Percentiles rank a stretch among this genome's conserved stretches.
Evolutionary conservation across 768 basidiomycete genomes (phyloP).

Genomic region (Fomitopsis pulvina): DNA sequence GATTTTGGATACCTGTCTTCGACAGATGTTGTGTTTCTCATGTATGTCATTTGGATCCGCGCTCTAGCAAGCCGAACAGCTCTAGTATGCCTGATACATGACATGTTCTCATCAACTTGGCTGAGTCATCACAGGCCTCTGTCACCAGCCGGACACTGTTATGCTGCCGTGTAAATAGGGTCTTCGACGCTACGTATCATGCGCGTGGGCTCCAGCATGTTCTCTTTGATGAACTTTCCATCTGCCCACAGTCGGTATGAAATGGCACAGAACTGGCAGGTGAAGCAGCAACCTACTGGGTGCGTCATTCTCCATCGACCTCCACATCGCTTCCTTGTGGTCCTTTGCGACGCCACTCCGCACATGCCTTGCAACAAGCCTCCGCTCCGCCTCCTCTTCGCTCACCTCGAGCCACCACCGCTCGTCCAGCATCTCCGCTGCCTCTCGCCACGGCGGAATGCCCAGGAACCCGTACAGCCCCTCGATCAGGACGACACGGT

Average conservation of each 20-base stretch:
- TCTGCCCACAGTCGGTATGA: constrained; percentile 25
- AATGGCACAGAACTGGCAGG: not conserved
- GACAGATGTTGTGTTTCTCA: not conserved
- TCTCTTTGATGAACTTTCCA: constrained; percentile 34
- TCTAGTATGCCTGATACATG: too few species aligned
- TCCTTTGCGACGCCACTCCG: constrained; percentile 66
- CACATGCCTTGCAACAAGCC: constrained; percentile 72
- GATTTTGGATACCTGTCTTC: not conserved
- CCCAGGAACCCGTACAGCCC: constrained; percentile 82
- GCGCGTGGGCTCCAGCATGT: constrained; percentile 34
- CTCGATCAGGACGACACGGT: constrained; percentile 82
- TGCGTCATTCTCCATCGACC: constrained; percentile 58
- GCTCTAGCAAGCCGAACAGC: too few species aligned
- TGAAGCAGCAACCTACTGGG: constrained; percentile 12
- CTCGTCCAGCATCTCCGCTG: constrained; percentile 63
- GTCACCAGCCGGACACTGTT: not conserved
- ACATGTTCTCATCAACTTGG: too few species aligned
- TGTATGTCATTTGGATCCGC: too few species aligned
- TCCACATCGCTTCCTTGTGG: constrained; percentile 55
- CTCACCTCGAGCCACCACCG: constrained; percentile 69
- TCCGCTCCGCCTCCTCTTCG: constrained; percentile 42
- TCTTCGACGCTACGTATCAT: constrained; percentile 38
- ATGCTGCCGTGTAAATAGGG: constrained; percentile 17
- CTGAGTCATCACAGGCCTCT: not conserved
- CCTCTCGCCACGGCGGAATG: constrained; percentile 66